These are phyloP conservation scores for Colletotrichum costaricense DNA, from an alignment of 2,329 filamentous ascomycete genomes.

Conservation along the genomic window DNA sequence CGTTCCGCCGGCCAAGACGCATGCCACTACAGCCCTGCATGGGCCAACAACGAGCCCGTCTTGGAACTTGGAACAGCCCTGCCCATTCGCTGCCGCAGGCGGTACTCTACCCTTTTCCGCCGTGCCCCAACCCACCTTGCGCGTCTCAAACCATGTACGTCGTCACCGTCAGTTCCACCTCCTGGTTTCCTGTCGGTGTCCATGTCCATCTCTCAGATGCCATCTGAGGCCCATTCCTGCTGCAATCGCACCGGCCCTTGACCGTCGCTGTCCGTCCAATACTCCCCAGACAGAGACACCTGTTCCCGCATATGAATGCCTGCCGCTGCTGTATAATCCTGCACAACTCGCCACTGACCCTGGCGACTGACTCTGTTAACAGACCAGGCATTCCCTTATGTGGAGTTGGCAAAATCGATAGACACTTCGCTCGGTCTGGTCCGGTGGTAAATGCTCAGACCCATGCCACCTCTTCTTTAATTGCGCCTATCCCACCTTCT, in stretches of 20 bases:
- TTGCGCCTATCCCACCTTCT: slow-evolving; percentile 30
- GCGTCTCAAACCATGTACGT: slow-evolving; percentile 36
- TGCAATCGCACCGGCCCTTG: background rate
- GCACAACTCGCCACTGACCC: slow-evolving; percentile 32
- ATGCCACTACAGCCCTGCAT: slow-evolving; percentile 35
- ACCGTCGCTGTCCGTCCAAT: slow-evolving; percentile 9
- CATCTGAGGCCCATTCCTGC: slow-evolving; percentile 31
- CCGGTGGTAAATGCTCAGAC: slow-evolving; percentile 31
- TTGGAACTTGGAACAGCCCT: slow-evolving; percentile 36
- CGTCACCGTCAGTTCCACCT: slow-evolving; percentile 36
- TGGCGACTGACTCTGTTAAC: slow-evolving; percentile 26
- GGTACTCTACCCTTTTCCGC: slow-evolving; percentile 34
- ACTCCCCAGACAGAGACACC: slow-evolving; percentile 24
- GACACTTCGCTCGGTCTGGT: slow-evolving; percentile 34
- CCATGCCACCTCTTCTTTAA: slow-evolving; percentile 31
- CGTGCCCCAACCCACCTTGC: slow-evolving; percentile 32
- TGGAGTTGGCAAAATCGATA: slow-evolving; percentile 27
- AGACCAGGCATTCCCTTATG: slow-evolving; percentile 27
- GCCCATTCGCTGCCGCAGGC: slow-evolving; percentile 33
- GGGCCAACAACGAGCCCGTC: slow-evolving; percentile 28
- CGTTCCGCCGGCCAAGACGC: slow-evolving; percentile 32
- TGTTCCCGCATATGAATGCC: slow-evolving; percentile 16
- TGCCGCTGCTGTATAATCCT: slow-evolving; percentile 10
- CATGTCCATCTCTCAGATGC: slow-evolving; percentile 27
- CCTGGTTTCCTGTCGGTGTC: slow-evolving; percentile 31